Evolutionary conservation across 2,329 filamentous ascomycete species (phyloP).

Genomic region (Aspergillus fumigatus): DNA sequence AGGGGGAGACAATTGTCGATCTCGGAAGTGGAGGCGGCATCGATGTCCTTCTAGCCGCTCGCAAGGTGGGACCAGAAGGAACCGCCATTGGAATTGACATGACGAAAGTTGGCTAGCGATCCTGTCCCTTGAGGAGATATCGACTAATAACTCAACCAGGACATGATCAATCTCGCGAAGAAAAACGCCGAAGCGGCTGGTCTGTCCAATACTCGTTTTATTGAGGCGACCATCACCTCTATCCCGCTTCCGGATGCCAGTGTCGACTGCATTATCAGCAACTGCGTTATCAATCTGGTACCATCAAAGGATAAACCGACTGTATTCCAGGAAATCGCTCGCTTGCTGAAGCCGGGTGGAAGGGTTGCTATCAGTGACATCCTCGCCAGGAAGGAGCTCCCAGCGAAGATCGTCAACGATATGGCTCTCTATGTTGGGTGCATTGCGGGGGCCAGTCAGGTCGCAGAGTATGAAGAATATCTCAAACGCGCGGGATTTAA

Average conservation of each 20-base stretch:
- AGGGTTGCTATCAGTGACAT: constrained; percentile 59
- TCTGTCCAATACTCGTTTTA: constrained; percentile 47
- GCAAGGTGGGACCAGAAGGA: constrained; percentile 46
- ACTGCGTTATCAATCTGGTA: constrained; percentile 61
- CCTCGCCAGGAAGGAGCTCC: constrained; percentile 48
- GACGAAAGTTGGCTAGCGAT: constrained; percentile 49
- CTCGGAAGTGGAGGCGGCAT: constrained; percentile 56
- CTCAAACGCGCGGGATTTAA: constrained; percentile 49
- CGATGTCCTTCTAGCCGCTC: constrained; percentile 54
- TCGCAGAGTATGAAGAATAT: constrained; percentile 50
- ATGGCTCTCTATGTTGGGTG: constrained; percentile 58
- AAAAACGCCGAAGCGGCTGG: constrained; percentile 40
- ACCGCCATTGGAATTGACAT: constrained; percentile 57
- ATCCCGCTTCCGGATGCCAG: constrained; percentile 42
- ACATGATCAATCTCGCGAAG: constrained; percentile 52
- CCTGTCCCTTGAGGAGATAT: background rate
- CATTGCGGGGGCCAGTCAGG: constrained; percentile 53
- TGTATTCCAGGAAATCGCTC: constrained; percentile 56
- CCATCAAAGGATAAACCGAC: constrained; percentile 48
- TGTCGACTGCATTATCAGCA: constrained; percentile 59
- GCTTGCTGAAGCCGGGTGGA: constrained; percentile 55
- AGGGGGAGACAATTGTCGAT: constrained; percentile 57
- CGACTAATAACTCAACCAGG: constrained; percentile 29
- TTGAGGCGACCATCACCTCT: constrained; percentile 49
- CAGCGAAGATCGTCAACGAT: constrained; percentile 44